Percentiles rank a stretch among this genome's conserved stretches.
These are phyloP conservation scores for Blastocystis sp. DNA, from an alignment of 352 stramenopile species.

Conservation along the genomic window DNA sequence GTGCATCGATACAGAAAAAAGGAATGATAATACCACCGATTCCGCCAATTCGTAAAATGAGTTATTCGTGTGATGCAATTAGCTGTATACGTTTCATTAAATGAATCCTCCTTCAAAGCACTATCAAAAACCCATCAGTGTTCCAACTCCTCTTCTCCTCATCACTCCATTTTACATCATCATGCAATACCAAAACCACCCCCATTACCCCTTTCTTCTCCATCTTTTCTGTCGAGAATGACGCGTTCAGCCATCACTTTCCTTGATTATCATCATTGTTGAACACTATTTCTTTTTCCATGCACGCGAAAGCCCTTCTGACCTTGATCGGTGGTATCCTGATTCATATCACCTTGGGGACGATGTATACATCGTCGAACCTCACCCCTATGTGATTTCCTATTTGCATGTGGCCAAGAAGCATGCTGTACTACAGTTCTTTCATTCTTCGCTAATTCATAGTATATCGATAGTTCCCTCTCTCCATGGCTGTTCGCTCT, in stretches of 20 bases:
- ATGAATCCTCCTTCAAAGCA: not conserved
- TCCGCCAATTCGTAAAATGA: too few species aligned
- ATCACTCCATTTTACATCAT: too few species aligned
- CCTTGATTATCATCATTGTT: not conserved
- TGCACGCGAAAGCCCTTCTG: conserved; percentile 54
- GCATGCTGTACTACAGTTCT: not conserved
- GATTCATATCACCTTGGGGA: conserved; percentile 67
- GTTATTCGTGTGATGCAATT: too few species aligned
- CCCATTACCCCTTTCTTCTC: not conserved
- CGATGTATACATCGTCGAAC: conserved; percentile 66
- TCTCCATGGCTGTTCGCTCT: conserved; percentile 60
- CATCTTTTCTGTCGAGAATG: not conserved
- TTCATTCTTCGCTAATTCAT: not conserved
- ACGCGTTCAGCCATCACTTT: not conserved
- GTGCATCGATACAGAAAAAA: too few species aligned
- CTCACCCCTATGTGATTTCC: conserved; percentile 64
- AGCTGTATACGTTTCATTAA: not conserved
- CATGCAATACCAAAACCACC: not conserved
- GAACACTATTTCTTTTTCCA: conserved; percentile 33
- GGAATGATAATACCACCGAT: too few species aligned
- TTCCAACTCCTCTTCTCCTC: too few species aligned
- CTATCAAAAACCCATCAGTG: not conserved
- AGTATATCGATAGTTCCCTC: conserved; percentile 36
- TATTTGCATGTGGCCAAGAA: conserved; percentile 57
- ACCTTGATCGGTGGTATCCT: conserved; percentile 64